A percentile compares a stretch with the other conserved stretches of the same genome.
phyloP scores from a whole-genome alignment of 2,329 filamentous ascomycete species.

The Hypoxylon sp. region DNA sequence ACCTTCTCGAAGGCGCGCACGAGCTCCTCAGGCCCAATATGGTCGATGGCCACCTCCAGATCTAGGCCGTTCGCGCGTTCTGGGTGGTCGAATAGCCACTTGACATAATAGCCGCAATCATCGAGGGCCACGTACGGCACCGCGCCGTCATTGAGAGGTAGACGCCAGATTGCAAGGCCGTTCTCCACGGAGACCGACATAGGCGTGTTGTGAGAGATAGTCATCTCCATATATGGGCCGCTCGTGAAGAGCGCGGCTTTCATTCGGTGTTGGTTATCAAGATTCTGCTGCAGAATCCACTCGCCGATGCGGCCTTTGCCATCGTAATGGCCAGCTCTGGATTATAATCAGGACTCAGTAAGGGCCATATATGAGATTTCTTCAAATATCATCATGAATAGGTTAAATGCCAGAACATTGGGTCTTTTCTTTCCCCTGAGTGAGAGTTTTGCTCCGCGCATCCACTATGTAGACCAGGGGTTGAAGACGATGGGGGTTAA shows the following conservation, averaged over 20 bases:
- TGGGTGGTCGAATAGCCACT: constrained; percentile 63
- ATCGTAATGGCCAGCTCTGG: constrained; percentile 63
- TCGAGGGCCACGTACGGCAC: constrained; percentile 60
- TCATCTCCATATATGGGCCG: constrained; percentile 65
- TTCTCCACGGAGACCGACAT: constrained; percentile 58
- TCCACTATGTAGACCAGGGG: background rate
- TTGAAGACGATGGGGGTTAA: background rate
- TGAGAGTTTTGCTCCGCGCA: background rate
- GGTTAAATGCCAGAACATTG: background rate
- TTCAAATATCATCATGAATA: background rate
- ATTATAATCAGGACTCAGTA: background rate
- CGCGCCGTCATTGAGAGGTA: constrained; percentile 56
- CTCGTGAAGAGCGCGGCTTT: constrained; percentile 73
- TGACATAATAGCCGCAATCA: constrained; percentile 62
- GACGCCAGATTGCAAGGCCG: constrained; percentile 39
- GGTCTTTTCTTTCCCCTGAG: background rate
- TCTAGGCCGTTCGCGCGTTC: constrained; percentile 60
- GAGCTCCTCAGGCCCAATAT: constrained; percentile 57
- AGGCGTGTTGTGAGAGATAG: constrained; percentile 53
- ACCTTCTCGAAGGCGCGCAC: constrained; percentile 59
- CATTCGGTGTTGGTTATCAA: constrained; percentile 52
- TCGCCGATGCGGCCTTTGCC: constrained; percentile 60
- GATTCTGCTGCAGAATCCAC: constrained; percentile 60
- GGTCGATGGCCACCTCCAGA: constrained; percentile 59
- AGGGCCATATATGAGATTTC: background rate